These are phyloP conservation scores for Hypocrella siamensis DNA, from an alignment of 2,329 filamentous ascomycete genomes.

Conservation along the genomic window DNA sequence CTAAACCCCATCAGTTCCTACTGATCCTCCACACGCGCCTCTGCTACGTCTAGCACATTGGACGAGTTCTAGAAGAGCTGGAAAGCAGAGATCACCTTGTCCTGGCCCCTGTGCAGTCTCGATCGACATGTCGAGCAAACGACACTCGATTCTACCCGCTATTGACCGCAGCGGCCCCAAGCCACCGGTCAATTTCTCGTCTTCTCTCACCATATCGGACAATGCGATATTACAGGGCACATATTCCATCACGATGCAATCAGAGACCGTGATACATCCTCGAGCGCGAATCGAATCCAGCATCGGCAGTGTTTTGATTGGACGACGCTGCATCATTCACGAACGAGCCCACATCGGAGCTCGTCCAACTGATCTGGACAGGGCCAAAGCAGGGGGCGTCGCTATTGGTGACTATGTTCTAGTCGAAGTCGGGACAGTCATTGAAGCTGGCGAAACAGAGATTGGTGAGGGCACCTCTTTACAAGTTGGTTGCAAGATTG, in stretches of 20 bases:
- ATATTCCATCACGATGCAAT: constrained; percentile 62
- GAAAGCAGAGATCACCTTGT: background rate
- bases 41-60: too few relatives aligned
- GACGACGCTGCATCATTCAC: constrained; percentile 66
- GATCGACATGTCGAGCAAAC: constrained; percentile 28
- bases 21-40: background rate
- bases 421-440: constrained; percentile 40
- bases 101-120: background rate
- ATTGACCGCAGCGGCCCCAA: constrained; percentile 37
- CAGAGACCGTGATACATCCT: constrained; percentile 74
- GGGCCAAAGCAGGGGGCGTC: constrained; percentile 28
- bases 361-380: constrained; percentile 11
- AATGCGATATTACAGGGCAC: constrained; percentile 51
- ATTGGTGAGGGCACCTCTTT: constrained; percentile 45
- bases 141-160: constrained; percentile 39
- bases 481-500: constrained; percentile 43
- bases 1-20: background rate
- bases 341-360: constrained; percentile 49
- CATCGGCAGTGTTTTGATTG: constrained; percentile 64
- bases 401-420: constrained; percentile 44
- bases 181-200: constrained; percentile 46
- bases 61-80: too few relatives aligned
- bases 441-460: constrained; percentile 47
- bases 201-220: constrained; percentile 45
- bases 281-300: constrained; percentile 65